These are phyloP conservation scores for Trichocladium uniseriatum DNA, from an alignment of 495 filamentous ascomycete species.

Conservation along the genomic window DNA sequence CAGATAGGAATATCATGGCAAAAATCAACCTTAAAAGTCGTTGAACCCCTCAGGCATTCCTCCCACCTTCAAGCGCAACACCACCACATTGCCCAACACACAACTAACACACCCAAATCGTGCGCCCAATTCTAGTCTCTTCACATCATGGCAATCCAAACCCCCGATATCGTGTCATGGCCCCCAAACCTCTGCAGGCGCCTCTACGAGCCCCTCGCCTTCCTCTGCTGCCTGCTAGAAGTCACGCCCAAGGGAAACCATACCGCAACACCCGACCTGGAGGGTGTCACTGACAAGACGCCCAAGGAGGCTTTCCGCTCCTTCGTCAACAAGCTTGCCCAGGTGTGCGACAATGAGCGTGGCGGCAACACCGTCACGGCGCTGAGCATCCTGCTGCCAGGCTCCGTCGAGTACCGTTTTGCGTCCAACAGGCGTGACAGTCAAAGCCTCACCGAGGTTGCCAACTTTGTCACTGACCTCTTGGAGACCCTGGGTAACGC, in stretches of 20 bases:
- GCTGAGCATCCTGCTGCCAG: constrained; percentile 10
- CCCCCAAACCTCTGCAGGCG: not conserved
- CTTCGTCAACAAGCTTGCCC: constrained; percentile 26
- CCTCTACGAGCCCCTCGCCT: not conserved
- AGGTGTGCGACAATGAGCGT: constrained; percentile 17
- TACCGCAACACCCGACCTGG: not conserved
- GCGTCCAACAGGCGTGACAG: constrained; percentile 13
- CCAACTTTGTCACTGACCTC: constrained; percentile 1
- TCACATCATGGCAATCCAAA: not conserved
- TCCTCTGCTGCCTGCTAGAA: not conserved
- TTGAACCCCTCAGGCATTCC: too few species aligned
- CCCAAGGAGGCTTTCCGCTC: constrained; percentile 10
- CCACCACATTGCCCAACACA: too few species aligned
- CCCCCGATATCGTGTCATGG: not conserved
- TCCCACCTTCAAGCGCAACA: too few species aligned
- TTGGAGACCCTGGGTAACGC: not conserved
- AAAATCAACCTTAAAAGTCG: too few species aligned
- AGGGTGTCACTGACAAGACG: not conserved
- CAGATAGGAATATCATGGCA: too few species aligned
- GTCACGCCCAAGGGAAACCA: not conserved
- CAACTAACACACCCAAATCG: too few species aligned
- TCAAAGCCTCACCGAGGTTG: not conserved
- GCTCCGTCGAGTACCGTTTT: constrained; percentile 15
- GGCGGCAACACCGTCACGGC: constrained; percentile 18
- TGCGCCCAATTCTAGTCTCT: not conserved